A percentile compares a stretch with the other conserved stretches of the same genome.
Conservation (phyloP, 192 early-diverging fungal species). For the Gaertneriomyces semiglobifer region DNA sequence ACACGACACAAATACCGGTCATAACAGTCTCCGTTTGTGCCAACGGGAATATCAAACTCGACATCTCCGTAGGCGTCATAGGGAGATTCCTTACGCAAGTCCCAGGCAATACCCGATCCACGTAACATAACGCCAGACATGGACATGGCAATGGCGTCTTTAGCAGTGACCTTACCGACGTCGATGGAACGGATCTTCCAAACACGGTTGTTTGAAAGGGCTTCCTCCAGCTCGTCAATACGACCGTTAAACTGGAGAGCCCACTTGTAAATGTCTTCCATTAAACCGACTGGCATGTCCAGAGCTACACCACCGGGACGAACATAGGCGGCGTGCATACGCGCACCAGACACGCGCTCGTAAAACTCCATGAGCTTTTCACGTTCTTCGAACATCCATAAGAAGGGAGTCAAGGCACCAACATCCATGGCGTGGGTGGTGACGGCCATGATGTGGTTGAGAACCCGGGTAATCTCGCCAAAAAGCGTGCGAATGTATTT, state of each 20-base stretch:
- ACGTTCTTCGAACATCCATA: constrained; percentile 99
- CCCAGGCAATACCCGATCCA: constrained; percentile 89
- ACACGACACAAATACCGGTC: constrained; percentile 95
- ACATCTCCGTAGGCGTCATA: constrained; percentile 95
- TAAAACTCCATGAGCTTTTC: constrained; percentile 99
- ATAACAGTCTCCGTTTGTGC: constrained; percentile 91
- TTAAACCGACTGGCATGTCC: constrained; percentile 86
- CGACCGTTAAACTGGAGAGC: constrained; percentile 83
- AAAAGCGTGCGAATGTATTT: constrained; percentile 98
- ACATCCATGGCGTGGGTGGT: constrained; percentile 97
- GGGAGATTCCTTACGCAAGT: constrained; percentile 87
- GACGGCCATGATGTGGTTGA: constrained; percentile 98
- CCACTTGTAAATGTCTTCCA: constrained; percentile 97
- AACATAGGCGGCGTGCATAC: constrained; percentile 97
- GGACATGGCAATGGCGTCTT: constrained; percentile 87
- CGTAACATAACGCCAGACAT: constrained; percentile 96
- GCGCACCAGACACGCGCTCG: constrained; percentile 96
- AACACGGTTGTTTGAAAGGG: constrained; percentile 89
- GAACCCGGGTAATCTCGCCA: constrained; percentile 94
- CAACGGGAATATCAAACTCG: constrained; percentile 97
- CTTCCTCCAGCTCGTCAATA: constrained; percentile 92
- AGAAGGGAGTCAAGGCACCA: constrained; percentile 95
- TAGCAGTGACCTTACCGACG: constrained; percentile 80
- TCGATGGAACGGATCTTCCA: constrained; percentile 87
- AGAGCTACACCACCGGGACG: constrained; percentile 92